These are phyloP conservation scores for Fragilaria crotonensis DNA, from an alignment of 108 stramenopile species.

Conservation along the genomic window DNA sequence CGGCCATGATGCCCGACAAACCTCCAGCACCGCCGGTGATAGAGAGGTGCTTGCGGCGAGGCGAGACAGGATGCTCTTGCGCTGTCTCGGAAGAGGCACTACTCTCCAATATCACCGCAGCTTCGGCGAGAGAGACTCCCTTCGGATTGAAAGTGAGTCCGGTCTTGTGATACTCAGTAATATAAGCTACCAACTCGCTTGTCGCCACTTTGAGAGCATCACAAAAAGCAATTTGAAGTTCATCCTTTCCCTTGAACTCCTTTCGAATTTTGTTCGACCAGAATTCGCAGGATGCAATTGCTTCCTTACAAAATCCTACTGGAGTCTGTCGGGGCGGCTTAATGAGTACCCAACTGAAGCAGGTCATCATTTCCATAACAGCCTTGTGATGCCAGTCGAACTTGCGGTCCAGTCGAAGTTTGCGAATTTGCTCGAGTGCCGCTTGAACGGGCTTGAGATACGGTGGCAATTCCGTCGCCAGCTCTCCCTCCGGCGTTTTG, in stretches of 20 bases:
- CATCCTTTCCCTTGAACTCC: constrained; percentile 82
- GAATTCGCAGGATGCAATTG: constrained; percentile 85
- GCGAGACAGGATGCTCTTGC: constrained; percentile 7
- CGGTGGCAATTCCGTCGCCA: constrained; percentile 33
- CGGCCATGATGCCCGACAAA: constrained; percentile 52
- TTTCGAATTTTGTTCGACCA: constrained; percentile 95
- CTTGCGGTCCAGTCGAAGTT: constrained; percentile 56
- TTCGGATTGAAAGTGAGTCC: constrained; percentile 85
- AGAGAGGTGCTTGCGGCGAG: constrained; percentile 7
- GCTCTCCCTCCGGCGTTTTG: constrained; percentile 48
- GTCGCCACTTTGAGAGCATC: constrained; percentile 81
- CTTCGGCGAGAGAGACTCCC: constrained; percentile 72
- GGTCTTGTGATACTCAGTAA: constrained; percentile 85
- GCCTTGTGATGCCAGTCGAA: constrained; percentile 75
- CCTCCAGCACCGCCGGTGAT: constrained; percentile 23
- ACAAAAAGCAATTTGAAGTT: constrained; percentile 81
- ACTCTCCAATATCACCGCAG: constrained; percentile 38
- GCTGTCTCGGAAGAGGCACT: constrained; percentile 26
- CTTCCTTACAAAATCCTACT: constrained; percentile 67
- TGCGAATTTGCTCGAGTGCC: constrained; percentile 43
- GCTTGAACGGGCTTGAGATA: constrained; percentile 62
- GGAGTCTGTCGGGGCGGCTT: constrained; percentile 54
- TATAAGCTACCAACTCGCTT: constrained; percentile 68
- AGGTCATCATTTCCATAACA: constrained; percentile 67
- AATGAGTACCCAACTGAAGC: constrained; percentile 68